Base-by-base conservation (phyloP, 2,329 filamentous ascomycete genomes). In the Coniochaeta prunicola region DNA sequence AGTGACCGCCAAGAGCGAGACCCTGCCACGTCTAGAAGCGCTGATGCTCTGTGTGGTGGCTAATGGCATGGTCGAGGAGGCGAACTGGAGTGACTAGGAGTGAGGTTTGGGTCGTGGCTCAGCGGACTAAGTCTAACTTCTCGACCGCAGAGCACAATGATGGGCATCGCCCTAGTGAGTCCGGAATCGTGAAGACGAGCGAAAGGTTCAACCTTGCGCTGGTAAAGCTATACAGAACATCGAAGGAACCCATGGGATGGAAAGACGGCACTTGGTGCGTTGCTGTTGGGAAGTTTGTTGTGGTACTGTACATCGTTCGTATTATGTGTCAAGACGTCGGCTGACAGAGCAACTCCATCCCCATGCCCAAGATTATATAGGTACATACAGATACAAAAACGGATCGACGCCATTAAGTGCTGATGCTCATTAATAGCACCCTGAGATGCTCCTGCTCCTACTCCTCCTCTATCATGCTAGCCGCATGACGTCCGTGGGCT, bases 401-500 rank as follows among this genome's bases (percentile, higher is more conserved):
- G 24, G 17, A 26, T 26, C n/a, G 24, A 30, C 24, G 15, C 21
- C 30, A 50, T 30, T 50, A 30, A 50, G 45, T 28, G 24, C 9
- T 28, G 45, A 2, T 30, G n/a, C 4, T 21, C 13, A 21, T 30
- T 6, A 5, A 30, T 50, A 28, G 15, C 26, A 17, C 6, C 8
- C 12, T 4, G 21, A 28, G 45, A 30, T 30, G 21, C 45, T 50
- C 13, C 45, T 3, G 13, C 45, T 30, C 45, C 45, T 28, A n/a
- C n/a, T n/a, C n/a, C n/a, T n/a, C n/a, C 19, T 26, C 24, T 3
- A 28, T 57, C 26, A 63, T 38, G 59, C 63, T 57, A 64, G 36
- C 40, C 63, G 59, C 58, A 62, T 55, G 21, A 62, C 54, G 8
- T 58, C 53, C 53, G 59, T 59, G 3, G 57, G 62, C 50, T 63